Evolutionary conservation across 108 stramenopile species (phyloP).

Genomic region (Nitzschia sp.): DNA sequence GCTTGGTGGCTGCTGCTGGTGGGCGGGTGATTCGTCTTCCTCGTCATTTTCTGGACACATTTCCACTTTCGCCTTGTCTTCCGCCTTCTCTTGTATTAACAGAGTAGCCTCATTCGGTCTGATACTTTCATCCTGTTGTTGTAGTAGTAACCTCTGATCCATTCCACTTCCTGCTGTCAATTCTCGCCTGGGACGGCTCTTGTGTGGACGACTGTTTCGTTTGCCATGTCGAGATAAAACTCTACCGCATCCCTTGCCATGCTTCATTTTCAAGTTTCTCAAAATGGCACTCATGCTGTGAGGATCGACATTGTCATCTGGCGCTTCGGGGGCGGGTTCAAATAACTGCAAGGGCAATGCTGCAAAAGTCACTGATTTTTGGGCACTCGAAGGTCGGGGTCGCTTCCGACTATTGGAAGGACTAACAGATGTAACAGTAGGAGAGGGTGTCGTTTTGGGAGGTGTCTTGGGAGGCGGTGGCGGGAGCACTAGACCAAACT

Average conservation of each 20-base stretch:
- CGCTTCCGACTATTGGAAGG: neutral
- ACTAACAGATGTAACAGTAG: too few species aligned
- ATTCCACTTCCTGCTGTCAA: too few species aligned
- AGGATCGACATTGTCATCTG: neutral
- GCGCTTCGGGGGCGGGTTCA: neutral
- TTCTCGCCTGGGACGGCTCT: too few species aligned
- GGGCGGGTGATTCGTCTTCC: neutral
- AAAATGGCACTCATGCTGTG: constrained; percentile 13
- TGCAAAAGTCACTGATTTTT: constrained; percentile 19
- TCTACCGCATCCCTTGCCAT: constrained; percentile 18
- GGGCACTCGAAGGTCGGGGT: neutral
- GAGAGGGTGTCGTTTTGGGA: neutral
- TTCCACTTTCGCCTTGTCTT: neutral
- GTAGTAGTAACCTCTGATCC: too few species aligned
- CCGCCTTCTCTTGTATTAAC: neutral
- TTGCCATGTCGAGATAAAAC: neutral
- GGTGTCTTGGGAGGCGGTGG: constrained; percentile 56
- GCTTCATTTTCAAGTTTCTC: constrained; percentile 24
- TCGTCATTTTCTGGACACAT: neutral
- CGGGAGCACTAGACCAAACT: constrained; percentile 71
- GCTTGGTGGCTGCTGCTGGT: neutral
- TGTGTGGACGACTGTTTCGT: neutral
- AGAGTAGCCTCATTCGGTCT: too few species aligned
- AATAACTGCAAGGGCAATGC: neutral
- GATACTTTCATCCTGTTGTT: too few species aligned